Evolutionary conservation across 164 flowering plant genomes (phyloP).

Genomic region (Nymphaea colorata): DNA sequence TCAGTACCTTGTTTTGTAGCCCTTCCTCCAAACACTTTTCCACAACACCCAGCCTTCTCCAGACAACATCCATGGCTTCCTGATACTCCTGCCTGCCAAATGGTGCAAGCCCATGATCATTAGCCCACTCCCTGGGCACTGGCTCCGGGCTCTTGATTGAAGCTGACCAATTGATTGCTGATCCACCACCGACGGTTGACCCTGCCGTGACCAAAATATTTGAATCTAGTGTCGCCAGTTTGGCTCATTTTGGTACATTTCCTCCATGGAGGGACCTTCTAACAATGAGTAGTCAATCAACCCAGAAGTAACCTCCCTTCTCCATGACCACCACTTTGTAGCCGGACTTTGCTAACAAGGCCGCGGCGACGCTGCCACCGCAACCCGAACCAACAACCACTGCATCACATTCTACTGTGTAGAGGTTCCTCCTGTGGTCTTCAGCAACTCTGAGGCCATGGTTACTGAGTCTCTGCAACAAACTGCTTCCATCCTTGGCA

Average conservation of each 20-base stretch:
- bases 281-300: constrained; percentile 36
- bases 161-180: constrained; percentile 78
- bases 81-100: constrained; percentile 30
- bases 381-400: constrained; percentile 58
- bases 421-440: constrained; percentile 14
- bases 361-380: constrained; percentile 75
- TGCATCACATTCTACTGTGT: constrained; percentile 46
- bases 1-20: constrained; percentile 49
- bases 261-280: constrained; percentile 47
- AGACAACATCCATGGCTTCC: constrained; percentile 56
- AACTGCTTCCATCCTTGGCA: constrained; percentile 24
- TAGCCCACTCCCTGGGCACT: constrained; percentile 46
- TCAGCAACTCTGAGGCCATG: constrained; percentile 35
- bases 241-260: constrained; percentile 48
- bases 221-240: constrained; percentile 23
- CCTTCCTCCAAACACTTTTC: constrained; percentile 41
- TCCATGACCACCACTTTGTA: constrained; percentile 50
- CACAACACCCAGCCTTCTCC: constrained; percentile 48
- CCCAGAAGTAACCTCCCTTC: constrained; percentile 51
- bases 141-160: constrained; percentile 40
- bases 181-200: constrained; percentile 68
- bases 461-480: constrained; percentile 22
- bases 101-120: constrained; percentile 22
- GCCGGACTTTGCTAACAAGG: constrained; percentile 46
- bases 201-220: constrained; percentile 39